phyloP scores from a whole-genome alignment of 495 filamentous ascomycete species.

The Massariosphaeria phaeospora region DNA sequence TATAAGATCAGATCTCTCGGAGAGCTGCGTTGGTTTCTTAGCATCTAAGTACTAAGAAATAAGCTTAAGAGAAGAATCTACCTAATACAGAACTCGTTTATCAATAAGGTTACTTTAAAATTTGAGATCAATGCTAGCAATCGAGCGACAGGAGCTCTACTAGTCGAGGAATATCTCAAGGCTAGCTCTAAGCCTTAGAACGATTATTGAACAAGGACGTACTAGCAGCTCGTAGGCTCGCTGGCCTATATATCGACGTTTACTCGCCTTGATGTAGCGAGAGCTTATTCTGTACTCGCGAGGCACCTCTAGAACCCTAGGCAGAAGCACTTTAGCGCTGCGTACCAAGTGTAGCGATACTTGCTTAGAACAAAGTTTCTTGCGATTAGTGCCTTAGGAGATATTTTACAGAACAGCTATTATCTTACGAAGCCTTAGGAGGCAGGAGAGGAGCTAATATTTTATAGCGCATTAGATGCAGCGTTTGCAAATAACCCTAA shows the following conservation, averaged over 20 bases:
- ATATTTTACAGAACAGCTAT: not conserved
- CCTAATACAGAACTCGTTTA: not conserved
- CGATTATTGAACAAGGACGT: not conserved
- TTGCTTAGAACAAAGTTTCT: slow-evolving; percentile 9
- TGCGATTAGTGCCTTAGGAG: slow-evolving; percentile 4
- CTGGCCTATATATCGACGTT: not conserved
- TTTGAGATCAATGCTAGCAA: not conserved
- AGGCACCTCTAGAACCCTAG: slow-evolving; percentile 7
- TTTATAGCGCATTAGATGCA: slow-evolving; percentile 18
- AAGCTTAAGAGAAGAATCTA: not conserved
- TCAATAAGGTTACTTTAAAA: slow-evolving; percentile 6
- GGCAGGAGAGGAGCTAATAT: no score
- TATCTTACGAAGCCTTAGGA: no score
- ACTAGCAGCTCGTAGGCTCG: not conserved
- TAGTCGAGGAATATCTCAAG: not conserved
- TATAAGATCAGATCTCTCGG: not conserved
- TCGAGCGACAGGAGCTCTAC: not conserved
- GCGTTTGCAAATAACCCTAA: slow-evolving; percentile 7
- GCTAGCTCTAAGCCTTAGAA: not conserved
- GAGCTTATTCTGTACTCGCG: not conserved
- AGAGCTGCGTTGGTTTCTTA: not conserved
- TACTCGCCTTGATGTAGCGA: slow-evolving; percentile 12
- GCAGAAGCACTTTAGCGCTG: slow-evolving; percentile 4
- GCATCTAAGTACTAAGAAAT: not conserved
- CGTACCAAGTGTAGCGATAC: not conserved